These are phyloP conservation scores for Ustilago lituana DNA, from an alignment of 1,284 basidiomycete species.

Conservation along the genomic window DNA sequence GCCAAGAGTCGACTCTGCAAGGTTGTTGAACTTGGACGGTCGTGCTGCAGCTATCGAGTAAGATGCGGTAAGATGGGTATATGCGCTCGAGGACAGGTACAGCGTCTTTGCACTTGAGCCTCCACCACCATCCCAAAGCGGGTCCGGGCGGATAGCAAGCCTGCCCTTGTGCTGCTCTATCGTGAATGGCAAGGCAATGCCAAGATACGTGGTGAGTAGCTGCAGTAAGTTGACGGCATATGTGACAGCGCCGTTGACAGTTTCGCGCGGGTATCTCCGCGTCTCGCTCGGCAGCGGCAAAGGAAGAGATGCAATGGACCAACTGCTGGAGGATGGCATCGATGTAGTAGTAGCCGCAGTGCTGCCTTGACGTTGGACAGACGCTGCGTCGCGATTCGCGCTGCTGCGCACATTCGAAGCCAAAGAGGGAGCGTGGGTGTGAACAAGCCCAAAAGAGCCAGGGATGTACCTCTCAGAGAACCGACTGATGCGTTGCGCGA, in stretches of 20 bases:
- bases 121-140: constrained; percentile 50
- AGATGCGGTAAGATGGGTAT: constrained; percentile 31
- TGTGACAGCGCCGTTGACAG: constrained; percentile 52
- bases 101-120: constrained; percentile 48
- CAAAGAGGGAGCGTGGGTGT: constrained; percentile 4
- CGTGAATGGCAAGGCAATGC: constrained; percentile 50
- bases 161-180: constrained; percentile 42
- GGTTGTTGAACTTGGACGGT: constrained; percentile 30
- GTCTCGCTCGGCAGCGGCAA: constrained; percentile 50
- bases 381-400: neutral
- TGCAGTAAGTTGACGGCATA: constrained; percentile 48
- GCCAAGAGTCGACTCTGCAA: constrained; percentile 47
- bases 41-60: neutral
- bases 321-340: constrained; percentile 19
- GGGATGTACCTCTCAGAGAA: constrained; percentile 52
- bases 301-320: constrained; percentile 47
- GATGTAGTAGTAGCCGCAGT: neutral
- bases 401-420: neutral
- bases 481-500: constrained; percentile 36
- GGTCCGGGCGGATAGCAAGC: constrained; percentile 39
- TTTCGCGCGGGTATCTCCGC: constrained; percentile 45
- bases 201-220: constrained; percentile 49
- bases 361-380: neutral
- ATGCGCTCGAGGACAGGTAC: constrained; percentile 43
- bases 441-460: constrained; percentile 39